Evolutionary conservation across 352 stramenopile species (phyloP).

Genomic region (Phytopythium vexans): DNA sequence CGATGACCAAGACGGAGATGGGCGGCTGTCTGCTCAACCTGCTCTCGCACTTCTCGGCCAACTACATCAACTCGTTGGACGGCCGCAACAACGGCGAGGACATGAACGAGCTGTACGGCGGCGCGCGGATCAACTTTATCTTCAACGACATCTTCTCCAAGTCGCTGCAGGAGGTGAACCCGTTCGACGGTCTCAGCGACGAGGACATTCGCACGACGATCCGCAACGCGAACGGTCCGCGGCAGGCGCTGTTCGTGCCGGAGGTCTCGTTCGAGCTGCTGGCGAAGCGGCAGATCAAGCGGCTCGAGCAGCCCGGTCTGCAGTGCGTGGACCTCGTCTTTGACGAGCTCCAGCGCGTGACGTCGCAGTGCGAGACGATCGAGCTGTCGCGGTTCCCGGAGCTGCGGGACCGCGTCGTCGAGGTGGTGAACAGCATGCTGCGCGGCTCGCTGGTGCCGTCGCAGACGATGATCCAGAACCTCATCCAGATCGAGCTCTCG

Average conservation of each 20-base stretch:
- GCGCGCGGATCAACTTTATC: slow-evolving; percentile 97
- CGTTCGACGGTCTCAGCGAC: slow-evolving; percentile 96
- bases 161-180: slow-evolving; percentile 89
- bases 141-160: slow-evolving; percentile 97
- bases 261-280: slow-evolving; percentile 99
- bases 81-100: slow-evolving; percentile 83
- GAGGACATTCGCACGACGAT: slow-evolving; percentile 99
- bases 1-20: slow-evolving; percentile 88
- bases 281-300: slow-evolving; percentile 95
- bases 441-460: slow-evolving; percentile 75
- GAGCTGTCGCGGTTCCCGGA: slow-evolving; percentile 95
- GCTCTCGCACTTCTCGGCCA: slow-evolving; percentile 89
- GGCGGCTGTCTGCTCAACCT: slow-evolving; percentile 94
- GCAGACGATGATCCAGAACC: slow-evolving; percentile 96
- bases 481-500: slow-evolving; percentile 98
- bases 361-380: slow-evolving; percentile 92
- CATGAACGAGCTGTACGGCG: slow-evolving; percentile 94
- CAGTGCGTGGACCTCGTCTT: slow-evolving; percentile 99
- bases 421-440: slow-evolving; percentile 91
- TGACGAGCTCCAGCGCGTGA: slow-evolving; percentile 97
- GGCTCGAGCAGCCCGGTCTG: slow-evolving; percentile 94
- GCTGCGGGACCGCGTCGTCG: slow-evolving; percentile 94
- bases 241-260: slow-evolving; percentile 97
- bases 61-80: slow-evolving; percentile 90
- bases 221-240: slow-evolving; percentile 96